Base-by-base conservation (phyloP, 148 eudicot genomes). In the Rheum nobile region DNA sequence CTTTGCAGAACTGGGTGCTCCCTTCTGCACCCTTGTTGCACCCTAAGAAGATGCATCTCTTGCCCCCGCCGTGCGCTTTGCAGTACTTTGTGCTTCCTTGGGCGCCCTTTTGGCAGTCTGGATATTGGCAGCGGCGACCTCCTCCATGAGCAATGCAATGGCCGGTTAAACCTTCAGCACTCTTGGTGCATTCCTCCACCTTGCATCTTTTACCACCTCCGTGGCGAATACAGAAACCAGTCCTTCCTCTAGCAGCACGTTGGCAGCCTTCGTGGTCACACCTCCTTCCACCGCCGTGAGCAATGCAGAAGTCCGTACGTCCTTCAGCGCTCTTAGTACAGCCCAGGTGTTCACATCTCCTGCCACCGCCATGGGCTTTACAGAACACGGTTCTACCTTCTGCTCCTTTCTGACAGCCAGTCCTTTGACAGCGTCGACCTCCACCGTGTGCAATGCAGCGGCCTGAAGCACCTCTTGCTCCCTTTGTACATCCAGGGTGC, bases 101-200 rank as follows among this genome's bases (percentile, higher is more conserved):
- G 4, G 79, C 79, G 1, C 79, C 79, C 39, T 76, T 76, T 4
- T 21, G 24, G 50, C 79, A 76, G 0, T 55, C 47, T 1, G 65
- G 74, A 29, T 52, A 76, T 26, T 76, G 74, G 68, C 79, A 76
- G 9, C 74, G 21, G 6, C 74, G 50, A 1, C 74, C 79, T 4
- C 79, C 79, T 39, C 79, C 79, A 71, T 76, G 79, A 8, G 79
- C 71, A 8, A 76, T 76, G 34, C 79, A 76, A 11, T 47, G 74
- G 0, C 79, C 79, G 26, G 74, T 50, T 12, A 35, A 31, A 4
- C 79, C 79, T 71, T 76, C 79, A 1, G 79, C 79, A 39, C 79
- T 76, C 21, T 32, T 70, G 2, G 69, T 76, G 26, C 79, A 76
- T 44, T 39, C 28, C 68, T 71, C 79, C 38, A 35, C 57, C 42